phyloP scores from a whole-genome alignment of 192 early-diverging fungal species.

The Diversispora eburnea region DNA sequence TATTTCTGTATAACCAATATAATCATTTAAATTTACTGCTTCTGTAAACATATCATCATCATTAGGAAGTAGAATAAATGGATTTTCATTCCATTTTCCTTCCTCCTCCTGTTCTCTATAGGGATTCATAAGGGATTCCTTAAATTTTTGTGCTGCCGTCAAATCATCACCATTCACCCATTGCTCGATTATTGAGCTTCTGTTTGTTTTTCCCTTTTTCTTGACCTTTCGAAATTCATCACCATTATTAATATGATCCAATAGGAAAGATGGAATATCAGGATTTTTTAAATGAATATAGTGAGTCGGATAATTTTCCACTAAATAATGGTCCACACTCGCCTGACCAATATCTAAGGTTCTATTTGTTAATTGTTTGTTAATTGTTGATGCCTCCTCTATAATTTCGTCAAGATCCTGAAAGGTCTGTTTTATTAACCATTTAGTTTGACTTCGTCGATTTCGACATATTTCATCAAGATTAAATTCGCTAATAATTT shows the following conservation, averaged over 20 bases:
- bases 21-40: too few species aligned
- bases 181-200: constrained; percentile 6
- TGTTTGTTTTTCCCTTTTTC: background rate
- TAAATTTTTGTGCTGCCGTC: background rate
- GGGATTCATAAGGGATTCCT: too few species aligned
- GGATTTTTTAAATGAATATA: constrained; percentile 24
- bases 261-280: background rate
- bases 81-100: too few species aligned
- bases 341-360: constrained; percentile 17
- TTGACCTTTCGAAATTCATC: constrained; percentile 10
- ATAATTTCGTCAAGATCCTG: constrained; percentile 7
- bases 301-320: background rate
- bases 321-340: constrained; percentile 20
- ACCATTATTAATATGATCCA: constrained; percentile 2
- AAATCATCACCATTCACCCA: constrained; percentile 30
- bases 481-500: constrained; percentile 29
- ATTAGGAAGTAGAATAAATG: too few species aligned
- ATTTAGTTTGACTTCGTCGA: constrained; percentile 25
- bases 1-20: too few species aligned
- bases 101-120: too few species aligned
- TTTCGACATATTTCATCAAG: constrained; percentile 24
- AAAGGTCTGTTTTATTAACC: background rate
- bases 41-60: too few species aligned
- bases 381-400: constrained; percentile 23
- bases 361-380: constrained; percentile 10